Evolutionary conservation across 1,284 basidiomycete species (phyloP).

Genomic region (Microbotryum saponariae): DNA sequence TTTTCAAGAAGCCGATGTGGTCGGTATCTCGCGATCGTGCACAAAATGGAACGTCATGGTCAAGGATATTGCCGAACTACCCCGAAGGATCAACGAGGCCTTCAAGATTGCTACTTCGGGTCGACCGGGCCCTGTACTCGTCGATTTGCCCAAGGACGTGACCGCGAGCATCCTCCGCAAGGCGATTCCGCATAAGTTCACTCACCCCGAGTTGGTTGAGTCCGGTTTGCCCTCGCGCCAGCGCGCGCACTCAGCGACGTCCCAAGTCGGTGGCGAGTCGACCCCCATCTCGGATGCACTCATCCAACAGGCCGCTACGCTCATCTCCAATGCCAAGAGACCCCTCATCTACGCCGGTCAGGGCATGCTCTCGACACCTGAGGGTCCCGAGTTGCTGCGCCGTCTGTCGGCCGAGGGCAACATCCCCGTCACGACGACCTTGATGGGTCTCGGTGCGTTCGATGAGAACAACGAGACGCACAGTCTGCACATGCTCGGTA

Average conservation of each 20-base stretch:
- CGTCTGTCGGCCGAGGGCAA: slow-evolving; percentile 75
- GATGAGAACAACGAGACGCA: slow-evolving; percentile 75
- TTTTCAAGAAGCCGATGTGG: slow-evolving; percentile 95
- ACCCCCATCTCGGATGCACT: slow-evolving; percentile 25
- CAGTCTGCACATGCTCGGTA: slow-evolving; percentile 94
- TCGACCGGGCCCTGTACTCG: slow-evolving; percentile 91
- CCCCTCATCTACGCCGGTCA: slow-evolving; percentile 93
- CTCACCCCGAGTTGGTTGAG: slow-evolving; percentile 59
- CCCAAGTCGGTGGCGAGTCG: slow-evolving; percentile 21
- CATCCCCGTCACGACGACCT: slow-evolving; percentile 93
- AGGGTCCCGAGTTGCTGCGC: slow-evolving; percentile 75
- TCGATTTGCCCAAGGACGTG: slow-evolving; percentile 95
- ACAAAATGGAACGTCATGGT: slow-evolving; percentile 99
- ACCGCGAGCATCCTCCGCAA: slow-evolving; percentile 84
- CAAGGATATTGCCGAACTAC: slow-evolving; percentile 91
- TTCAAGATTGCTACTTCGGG: slow-evolving; percentile 98
- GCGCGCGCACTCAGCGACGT: slow-evolving; percentile 29
- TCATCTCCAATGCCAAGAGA: slow-evolving; percentile 86
- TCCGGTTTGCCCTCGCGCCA: slow-evolving; percentile 23
- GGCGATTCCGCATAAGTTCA: slow-evolving; percentile 77
- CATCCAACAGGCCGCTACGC: slow-evolving; percentile 72
- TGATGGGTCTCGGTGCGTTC: slow-evolving; percentile 91
- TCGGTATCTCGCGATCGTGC: slow-evolving; percentile 92
- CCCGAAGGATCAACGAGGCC: slow-evolving; percentile 93
- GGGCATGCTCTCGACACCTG: slow-evolving; percentile 73